Percentiles rank a stretch among this genome's conserved stretches.
These are phyloP conservation scores for Melocanna baccifera DNA, from an alignment of 176 grass and related monocot genomes.

Conservation along the genomic window DNA sequence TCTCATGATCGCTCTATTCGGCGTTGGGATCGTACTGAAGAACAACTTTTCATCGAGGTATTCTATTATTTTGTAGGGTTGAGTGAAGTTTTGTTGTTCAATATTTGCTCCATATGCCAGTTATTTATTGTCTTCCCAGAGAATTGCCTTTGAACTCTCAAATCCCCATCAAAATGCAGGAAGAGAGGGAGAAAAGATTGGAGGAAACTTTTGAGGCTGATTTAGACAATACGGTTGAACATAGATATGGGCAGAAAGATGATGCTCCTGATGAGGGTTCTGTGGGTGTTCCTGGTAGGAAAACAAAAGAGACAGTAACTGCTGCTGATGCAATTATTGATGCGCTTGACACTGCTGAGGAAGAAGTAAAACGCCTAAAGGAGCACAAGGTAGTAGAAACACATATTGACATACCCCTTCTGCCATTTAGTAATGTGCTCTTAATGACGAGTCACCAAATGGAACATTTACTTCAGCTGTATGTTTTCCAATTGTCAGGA, in stretches of 20 bases:
- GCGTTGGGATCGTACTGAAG: conserved; percentile 95
- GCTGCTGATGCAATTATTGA: conserved; percentile 87
- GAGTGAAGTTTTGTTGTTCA: conserved; percentile 18
- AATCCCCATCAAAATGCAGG: conserved; percentile 34
- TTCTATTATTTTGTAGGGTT: not conserved
- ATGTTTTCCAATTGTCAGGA: conserved; percentile 47
- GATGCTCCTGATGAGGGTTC: conserved; percentile 77
- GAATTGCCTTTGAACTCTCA: not conserved
- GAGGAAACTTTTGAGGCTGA: conserved; percentile 90
- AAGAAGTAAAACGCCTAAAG: conserved; percentile 76
- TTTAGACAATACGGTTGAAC: conserved; percentile 66
- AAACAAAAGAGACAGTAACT: conserved; percentile 86
- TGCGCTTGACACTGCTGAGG: conserved; percentile 81
- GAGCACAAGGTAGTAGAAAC: conserved; percentile 52
- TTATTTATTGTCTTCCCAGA: not conserved
- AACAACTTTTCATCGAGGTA: conserved; percentile 92
- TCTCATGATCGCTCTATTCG: conserved; percentile 95
- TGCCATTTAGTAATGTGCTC: not conserved
- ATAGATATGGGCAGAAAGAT: conserved; percentile 78
- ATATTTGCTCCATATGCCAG: not conserved
- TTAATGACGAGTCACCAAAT: not conserved
- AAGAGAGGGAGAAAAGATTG: conserved; percentile 88
- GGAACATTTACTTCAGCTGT: not conserved
- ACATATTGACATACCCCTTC: not conserved
- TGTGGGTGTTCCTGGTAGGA: conserved; percentile 79